Evolutionary conservation across 2,329 filamentous ascomycete genomes (phyloP), one percentile per base, ranked within the genome.

Genomic region (Ophiostoma novo-ulmi): DNA sequence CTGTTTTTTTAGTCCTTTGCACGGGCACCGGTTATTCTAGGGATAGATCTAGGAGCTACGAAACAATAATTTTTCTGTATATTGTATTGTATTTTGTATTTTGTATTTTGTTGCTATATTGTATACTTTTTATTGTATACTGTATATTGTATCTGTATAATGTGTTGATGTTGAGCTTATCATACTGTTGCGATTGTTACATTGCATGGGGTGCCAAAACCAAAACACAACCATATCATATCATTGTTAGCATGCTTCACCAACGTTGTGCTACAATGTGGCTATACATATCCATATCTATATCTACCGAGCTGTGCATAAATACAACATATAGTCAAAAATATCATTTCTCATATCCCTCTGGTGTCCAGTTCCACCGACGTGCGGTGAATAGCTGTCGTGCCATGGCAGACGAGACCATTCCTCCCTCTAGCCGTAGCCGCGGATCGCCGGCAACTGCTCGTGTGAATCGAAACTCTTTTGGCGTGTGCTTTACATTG

Each of bases 281-380:
- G 14, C 8, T n/a, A 7, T n/a, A 48, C 36, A 14, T 20, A 48
- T 17, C 5, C 44, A 5, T 20, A n/a, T 58, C 52, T 58, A 26
- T 58, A 8, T 26, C 52, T 58, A 58, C 13, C 6, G 41, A 48
- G 39, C 11, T 48, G 6, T 63, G 58, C 11, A 17, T 3, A 38
- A 67, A 35, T 48, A 17, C 13, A 58, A 38, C 14, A 22, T 26
- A 39, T 61, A 10, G 6, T 39, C n/a, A 14, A 31, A 39, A 39
- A 35, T 22, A 5, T 38, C 22, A 31, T 31, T 31, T 26, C 20
- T 35, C 5, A 72, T 69, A 78, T 11, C 80, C 74, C 73, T 86
- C 84, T 0, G 85, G 83, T 17, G 85, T 86, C 87, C 87, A 89
- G 74, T 88, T 81, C 87, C 87, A 89, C 69, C 78, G 80, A 17